A percentile compares a stretch with the other conserved stretches of the same genome.
These are phyloP conservation scores for Macrolepiota fuliginosa DNA, from an alignment of 768 basidiomycete species.

Conservation along the genomic window DNA sequence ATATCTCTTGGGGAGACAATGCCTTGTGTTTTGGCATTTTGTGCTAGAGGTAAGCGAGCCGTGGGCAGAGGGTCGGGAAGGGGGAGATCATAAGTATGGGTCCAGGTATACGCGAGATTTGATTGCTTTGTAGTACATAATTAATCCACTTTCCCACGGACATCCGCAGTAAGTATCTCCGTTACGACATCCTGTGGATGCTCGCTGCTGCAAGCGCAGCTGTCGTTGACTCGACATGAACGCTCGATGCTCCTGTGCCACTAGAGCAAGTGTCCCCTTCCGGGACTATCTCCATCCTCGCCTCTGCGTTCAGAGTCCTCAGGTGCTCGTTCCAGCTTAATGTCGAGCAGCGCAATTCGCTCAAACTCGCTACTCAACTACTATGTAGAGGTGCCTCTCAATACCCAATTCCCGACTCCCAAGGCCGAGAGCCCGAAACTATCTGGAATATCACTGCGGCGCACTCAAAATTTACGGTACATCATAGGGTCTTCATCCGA, in stretches of 20 bases:
- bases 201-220: background rate
- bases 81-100: slow-evolving; percentile 1
- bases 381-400: too few species aligned
- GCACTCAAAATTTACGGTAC: too few species aligned
- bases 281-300: background rate
- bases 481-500: too few species aligned
- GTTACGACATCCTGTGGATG: background rate
- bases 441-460: too few species aligned
- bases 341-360: background rate
- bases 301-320: background rate
- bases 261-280: background rate
- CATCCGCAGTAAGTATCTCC: background rate
- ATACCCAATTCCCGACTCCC: too few species aligned
- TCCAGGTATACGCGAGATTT: background rate
- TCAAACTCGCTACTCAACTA: too few species aligned
- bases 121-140: slow-evolving; percentile 1
- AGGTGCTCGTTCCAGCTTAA: background rate
- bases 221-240: background rate
- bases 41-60: background rate
- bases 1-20: slow-evolving; percentile 61
- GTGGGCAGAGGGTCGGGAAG: background rate
- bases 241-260: background rate
- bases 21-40: slow-evolving; percentile 54
- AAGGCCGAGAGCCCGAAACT: too few species aligned
- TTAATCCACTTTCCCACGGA: background rate